Percentiles rank a stretch among this genome's conserved stretches.
Evolutionary conservation across 73 alveolate species (phyloP).

Genomic region (Diophrys sp.): DNA sequence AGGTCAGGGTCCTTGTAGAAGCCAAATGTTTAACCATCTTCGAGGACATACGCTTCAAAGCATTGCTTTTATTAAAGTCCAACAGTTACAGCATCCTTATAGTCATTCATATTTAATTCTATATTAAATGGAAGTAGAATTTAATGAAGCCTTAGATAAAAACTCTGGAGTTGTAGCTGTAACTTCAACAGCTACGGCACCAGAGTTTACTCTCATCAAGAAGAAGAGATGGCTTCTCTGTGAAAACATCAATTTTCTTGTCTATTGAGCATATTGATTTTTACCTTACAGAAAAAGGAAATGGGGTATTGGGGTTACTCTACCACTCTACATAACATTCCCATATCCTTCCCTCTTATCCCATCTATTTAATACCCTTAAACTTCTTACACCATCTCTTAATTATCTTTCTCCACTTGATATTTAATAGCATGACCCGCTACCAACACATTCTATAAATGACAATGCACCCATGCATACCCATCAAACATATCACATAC

Average conservation of each 20-base stretch:
- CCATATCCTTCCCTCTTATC: background rate
- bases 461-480: background rate
- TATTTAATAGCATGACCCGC: background rate
- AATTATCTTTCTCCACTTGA: too few relatives aligned
- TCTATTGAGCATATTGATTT: background rate
- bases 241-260: too few relatives aligned
- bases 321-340: too few relatives aligned
- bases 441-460: background rate
- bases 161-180: too few relatives aligned
- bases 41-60: background rate
- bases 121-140: too few relatives aligned
- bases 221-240: background rate
- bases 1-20: background rate
- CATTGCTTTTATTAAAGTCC: background rate
- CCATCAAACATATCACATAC: background rate
- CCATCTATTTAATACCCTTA: background rate
- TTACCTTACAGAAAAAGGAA: background rate
- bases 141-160: too few relatives aligned
- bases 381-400: background rate
- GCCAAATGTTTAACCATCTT: background rate
- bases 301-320: background rate
- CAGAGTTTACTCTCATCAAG: background rate
- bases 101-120: constrained; percentile 1
- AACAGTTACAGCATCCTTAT: background rate
- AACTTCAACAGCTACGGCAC: background rate